phyloP scores from a whole-genome alignment of 345 rosid genomes.

The Gossypium ekmanianum region DNA sequence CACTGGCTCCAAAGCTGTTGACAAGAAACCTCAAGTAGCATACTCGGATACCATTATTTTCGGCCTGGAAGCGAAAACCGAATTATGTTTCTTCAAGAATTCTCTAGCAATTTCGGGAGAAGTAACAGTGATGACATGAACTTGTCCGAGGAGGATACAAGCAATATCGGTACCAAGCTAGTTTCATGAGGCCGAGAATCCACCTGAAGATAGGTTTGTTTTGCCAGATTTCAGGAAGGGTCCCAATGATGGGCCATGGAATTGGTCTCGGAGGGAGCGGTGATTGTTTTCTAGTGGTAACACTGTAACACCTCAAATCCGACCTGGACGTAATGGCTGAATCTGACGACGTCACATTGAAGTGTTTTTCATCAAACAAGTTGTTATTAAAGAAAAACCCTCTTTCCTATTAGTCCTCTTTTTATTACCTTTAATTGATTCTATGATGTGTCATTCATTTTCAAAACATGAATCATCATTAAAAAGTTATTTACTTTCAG shows the following conservation, averaged over 20 bases:
- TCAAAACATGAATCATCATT: too few species aligned
- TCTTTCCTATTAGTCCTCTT: too few species aligned
- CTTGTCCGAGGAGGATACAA: slow-evolving; percentile 33
- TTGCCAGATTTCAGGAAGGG: slow-evolving; percentile 20
- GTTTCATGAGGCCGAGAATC: slow-evolving; percentile 26
- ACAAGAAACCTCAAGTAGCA: slow-evolving; percentile 20
- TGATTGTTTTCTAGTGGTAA: background rate
- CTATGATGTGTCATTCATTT: too few species aligned
- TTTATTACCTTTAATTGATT: too few species aligned
- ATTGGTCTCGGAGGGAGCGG: slow-evolving; percentile 10
- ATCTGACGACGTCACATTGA: too few species aligned
- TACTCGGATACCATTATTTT: background rate
- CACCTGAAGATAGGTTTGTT: slow-evolving; percentile 34
- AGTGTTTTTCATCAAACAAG: too few species aligned
- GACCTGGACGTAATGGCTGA: too few species aligned
- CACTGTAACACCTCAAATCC: too few species aligned
- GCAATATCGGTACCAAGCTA: slow-evolving; percentile 34
- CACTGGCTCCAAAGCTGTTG: slow-evolving; percentile 18
- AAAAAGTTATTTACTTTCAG: too few species aligned
- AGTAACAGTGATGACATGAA: slow-evolving; percentile 24
- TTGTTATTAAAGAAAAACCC: too few species aligned
- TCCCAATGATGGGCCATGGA: slow-evolving; percentile 8
- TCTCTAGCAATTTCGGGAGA: slow-evolving; percentile 35
- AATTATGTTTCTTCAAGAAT: slow-evolving; percentile 31
- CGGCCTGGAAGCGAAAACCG: slow-evolving; percentile 33